phyloP scores from a whole-genome alignment of 768 basidiomycete genomes.

The Epithele typhae region DNA sequence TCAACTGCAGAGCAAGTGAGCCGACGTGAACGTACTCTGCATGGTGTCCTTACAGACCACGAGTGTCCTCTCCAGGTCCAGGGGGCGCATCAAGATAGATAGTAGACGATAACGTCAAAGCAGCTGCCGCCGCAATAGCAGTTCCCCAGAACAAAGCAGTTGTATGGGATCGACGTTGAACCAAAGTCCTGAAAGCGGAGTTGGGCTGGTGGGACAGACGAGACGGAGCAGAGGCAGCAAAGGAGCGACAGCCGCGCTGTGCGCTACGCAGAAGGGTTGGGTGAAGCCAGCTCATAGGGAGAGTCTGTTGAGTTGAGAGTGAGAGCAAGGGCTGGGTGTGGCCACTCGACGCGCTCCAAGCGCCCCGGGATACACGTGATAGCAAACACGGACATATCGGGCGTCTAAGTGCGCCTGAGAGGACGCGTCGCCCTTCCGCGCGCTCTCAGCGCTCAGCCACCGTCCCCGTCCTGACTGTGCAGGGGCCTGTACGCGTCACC shows the following conservation, averaged over 20 bases:
- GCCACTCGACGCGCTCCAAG: no score
- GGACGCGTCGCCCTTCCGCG: constrained; percentile 21
- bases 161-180: background rate
- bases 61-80: constrained; percentile 18
- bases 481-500: constrained; percentile 17
- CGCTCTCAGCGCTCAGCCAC: constrained; percentile 11
- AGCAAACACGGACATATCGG: constrained; percentile 5
- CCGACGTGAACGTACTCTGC: background rate
- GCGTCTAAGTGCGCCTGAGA: constrained; percentile 8
- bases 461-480: constrained; percentile 4
- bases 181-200: constrained; percentile 1
- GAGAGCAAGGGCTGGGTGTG: no score
- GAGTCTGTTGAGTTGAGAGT: background rate
- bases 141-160: constrained; percentile 17
- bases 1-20: constrained; percentile 44
- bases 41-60: constrained; percentile 7
- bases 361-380: background rate
- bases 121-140: constrained; percentile 29
- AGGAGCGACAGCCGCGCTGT: constrained; percentile 7
- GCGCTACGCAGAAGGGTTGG: constrained; percentile 2
- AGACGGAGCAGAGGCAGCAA: constrained; percentile 6
- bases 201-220: background rate
- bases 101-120: constrained; percentile 22
- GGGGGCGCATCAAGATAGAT: constrained; percentile 41
- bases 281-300: constrained; percentile 11